A percentile compares a stretch with the other conserved stretches of the same genome.
phyloP scores from a whole-genome alignment of 2,329 filamentous ascomycete species.

The Neonectria punicea region DNA sequence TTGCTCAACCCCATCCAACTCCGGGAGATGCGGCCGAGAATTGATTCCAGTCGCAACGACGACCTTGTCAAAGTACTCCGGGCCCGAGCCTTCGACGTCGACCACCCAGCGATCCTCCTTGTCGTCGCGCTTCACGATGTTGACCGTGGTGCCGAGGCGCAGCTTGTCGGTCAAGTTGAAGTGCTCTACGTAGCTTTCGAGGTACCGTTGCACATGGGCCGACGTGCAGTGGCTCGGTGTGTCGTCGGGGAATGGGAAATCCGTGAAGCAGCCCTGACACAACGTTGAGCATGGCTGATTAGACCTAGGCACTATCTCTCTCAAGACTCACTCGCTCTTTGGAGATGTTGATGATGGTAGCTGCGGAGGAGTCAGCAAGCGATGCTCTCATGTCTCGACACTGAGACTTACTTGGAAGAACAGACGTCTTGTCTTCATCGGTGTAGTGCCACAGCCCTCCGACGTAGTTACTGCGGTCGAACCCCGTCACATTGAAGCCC shows the following conservation, averaged over 20 bases:
- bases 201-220: conserved; percentile 44
- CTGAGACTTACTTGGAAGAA: conserved; percentile 45
- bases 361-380: conserved; percentile 26
- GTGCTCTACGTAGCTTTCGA: conserved; percentile 48
- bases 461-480: conserved; percentile 53
- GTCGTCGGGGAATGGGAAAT: conserved; percentile 47
- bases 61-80: conserved; percentile 50
- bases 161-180: conserved; percentile 43
- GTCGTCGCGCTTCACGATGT: conserved; percentile 32
- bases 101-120: conserved; percentile 42
- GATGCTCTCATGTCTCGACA: neutral
- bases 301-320: too few relatives aligned
- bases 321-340: conserved; percentile 41
- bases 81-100: conserved; percentile 36
- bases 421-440: conserved; percentile 50
- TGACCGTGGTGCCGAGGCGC: conserved; percentile 41
- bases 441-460: conserved; percentile 58
- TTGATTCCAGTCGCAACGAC: conserved; percentile 49
- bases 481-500: conserved; percentile 55
- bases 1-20: conserved; percentile 47
- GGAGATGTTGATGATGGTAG: conserved; percentile 47
- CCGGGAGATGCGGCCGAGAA: conserved; percentile 48
- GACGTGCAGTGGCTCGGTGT: conserved; percentile 39
- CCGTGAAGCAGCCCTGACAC: conserved; percentile 48
- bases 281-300: neutral